Base-by-base conservation (phyloP, 2,329 filamentous ascomycete genomes). In the Calycina herbarum region DNA sequence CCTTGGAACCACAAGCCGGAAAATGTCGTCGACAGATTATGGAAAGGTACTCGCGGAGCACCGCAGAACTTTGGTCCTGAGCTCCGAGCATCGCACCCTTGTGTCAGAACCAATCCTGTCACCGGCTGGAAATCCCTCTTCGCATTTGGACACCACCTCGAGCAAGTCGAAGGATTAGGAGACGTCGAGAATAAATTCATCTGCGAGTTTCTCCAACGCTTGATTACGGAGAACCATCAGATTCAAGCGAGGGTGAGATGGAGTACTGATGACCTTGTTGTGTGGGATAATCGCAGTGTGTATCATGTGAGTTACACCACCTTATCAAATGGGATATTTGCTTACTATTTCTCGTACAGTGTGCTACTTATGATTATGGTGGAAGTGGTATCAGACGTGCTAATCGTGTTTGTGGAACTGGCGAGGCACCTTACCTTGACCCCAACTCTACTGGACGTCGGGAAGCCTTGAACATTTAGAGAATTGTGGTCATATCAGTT, bases 361-460 rank as follows among this genome's bases (percentile, higher is more conserved):
- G 48, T 54, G 15, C 48, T 54, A 54, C 48, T n/a, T 54, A 54
- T 54, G 48, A 54, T 54, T 54, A 54, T 54, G 48, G 48, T 27
- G n/a, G n/a, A 8, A 8, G n/a, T 24, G 48, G 48, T 5, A 20
- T 27, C 5, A 10, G 48, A 10, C 48, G 8, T n/a, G 48, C 48
- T 10, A 54, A 54, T 54, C 48, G 48, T 54, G 48, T 54, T 24
- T 54, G 48, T 54, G 48, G 48, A 20, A 10, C 6, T 11, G 48
- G 48, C 6, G 48, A 54, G 48, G n/a, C 13, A 20, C 48, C 48
- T 20, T 54, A 54, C 48, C 13, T 54, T 7, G 48, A 54, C 48
- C 48, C 48, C 8, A n/a, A 27, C 5, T 54, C 48, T 20, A n/a
- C 48, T 54, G 48, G 48, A 5, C 48, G 48, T 54, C 48, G 48